These are phyloP conservation scores for Jaapia argillacea DNA, from an alignment of 768 basidiomycete genomes.

Conservation along the genomic window DNA sequence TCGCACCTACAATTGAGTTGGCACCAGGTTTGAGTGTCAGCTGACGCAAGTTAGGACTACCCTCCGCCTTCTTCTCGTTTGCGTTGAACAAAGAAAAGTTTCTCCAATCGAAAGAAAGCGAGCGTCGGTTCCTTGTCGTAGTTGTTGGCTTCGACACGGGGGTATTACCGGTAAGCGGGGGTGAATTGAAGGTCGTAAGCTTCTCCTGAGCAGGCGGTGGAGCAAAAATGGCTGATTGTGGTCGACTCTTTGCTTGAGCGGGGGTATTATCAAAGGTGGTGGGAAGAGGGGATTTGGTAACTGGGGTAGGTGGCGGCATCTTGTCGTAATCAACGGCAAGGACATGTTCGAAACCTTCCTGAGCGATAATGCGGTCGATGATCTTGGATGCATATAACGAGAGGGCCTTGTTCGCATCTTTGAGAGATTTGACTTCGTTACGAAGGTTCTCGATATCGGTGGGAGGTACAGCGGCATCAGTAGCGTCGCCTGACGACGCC, in stretches of 20 bases:
- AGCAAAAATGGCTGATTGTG: slow-evolving; percentile 50
- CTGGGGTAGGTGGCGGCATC: slow-evolving; percentile 39
- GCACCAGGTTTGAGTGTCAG: slow-evolving; percentile 65
- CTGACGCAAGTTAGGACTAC: slow-evolving; percentile 45
- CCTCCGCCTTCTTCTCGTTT: slow-evolving; percentile 55
- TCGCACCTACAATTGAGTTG: slow-evolving; percentile 43
- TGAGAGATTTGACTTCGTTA: slow-evolving; percentile 83
- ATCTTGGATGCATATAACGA: slow-evolving; percentile 96
- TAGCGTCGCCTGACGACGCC: slow-evolving; percentile 25
- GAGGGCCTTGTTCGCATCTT: slow-evolving; percentile 92
- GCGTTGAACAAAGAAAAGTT: slow-evolving; percentile 60
- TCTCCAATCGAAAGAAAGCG: slow-evolving; percentile 81
- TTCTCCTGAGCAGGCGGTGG: slow-evolving; percentile 20
- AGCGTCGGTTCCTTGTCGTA: slow-evolving; percentile 47
- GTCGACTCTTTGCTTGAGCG: slow-evolving; percentile 34
- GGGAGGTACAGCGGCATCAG: slow-evolving; percentile 32
- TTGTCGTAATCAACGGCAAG: slow-evolving; percentile 86
- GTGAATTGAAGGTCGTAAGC: slow-evolving; percentile 12
- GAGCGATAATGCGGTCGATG: slow-evolving; percentile 91
- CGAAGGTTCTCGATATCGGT: slow-evolving; percentile 70
- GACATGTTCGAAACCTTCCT: slow-evolving; percentile 96
- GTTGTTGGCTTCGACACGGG: slow-evolving; percentile 13
- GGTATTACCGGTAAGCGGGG: slow-evolving; percentile 12
- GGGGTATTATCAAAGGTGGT: slow-evolving; percentile 20
- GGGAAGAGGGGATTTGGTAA: slow-evolving; percentile 25